Conservation (phyloP, 768 basidiomycete species). For the Lactarius vividus region DNA sequence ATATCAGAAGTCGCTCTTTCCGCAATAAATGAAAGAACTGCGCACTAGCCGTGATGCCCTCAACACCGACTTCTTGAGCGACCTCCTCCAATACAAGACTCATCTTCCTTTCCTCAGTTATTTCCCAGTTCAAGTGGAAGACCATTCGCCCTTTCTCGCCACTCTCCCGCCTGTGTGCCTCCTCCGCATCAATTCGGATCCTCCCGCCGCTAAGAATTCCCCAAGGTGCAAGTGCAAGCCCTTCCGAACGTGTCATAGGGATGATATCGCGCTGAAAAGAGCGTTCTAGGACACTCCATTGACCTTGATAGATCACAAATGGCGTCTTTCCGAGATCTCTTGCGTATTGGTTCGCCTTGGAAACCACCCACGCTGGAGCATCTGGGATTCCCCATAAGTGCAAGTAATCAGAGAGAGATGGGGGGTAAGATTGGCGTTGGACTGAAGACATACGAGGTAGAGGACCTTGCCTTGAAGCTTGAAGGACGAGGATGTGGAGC, state of each 20-base stretch:
- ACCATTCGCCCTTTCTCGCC: slow-evolving; percentile 38
- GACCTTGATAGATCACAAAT: slow-evolving; percentile 44
- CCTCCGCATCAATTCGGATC: slow-evolving; percentile 41
- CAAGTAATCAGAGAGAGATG: background rate
- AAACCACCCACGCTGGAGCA: slow-evolving; percentile 40
- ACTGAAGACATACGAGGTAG: slow-evolving; percentile 35
- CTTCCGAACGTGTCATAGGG: slow-evolving; percentile 36
- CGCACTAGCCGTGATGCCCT: slow-evolving; percentile 47
- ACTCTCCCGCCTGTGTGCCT: slow-evolving; percentile 32
- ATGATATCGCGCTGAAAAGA: slow-evolving; percentile 45
- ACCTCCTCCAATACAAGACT: slow-evolving; percentile 40
- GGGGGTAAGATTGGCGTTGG: background rate
- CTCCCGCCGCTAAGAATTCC: slow-evolving; percentile 41
- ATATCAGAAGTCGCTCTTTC: slow-evolving; percentile 25
- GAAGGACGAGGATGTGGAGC: slow-evolving; percentile 41
- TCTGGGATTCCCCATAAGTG: slow-evolving; percentile 28
- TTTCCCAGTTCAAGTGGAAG: slow-evolving; percentile 14
- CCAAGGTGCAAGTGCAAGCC: slow-evolving; percentile 44
- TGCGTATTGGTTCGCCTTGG: slow-evolving; percentile 40
- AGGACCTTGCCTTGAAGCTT: slow-evolving; percentile 42
- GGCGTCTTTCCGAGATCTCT: slow-evolving; percentile 39
- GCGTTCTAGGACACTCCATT: slow-evolving; percentile 35
- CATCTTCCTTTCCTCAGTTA: slow-evolving; percentile 19
- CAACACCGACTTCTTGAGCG: slow-evolving; percentile 47
- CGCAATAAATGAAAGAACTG: background rate